These are phyloP conservation scores for Pezicula carpinea DNA, from an alignment of 2,329 filamentous ascomycete species.

Conservation along the genomic window DNA sequence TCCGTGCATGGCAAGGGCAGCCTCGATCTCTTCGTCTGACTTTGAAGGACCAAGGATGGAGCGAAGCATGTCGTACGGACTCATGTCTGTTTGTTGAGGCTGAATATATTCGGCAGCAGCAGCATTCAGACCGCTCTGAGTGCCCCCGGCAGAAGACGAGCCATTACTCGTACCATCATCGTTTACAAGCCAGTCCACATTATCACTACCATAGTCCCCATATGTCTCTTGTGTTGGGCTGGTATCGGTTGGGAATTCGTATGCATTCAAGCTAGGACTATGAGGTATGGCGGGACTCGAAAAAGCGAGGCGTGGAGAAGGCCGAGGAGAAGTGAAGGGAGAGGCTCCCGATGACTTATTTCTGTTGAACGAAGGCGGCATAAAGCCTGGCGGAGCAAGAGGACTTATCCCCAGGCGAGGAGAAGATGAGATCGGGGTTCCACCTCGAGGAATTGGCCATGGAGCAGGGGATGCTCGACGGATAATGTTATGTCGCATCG, in stretches of 20 bases:
- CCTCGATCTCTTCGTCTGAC: constrained; percentile 90
- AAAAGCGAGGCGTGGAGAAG: constrained; percentile 85
- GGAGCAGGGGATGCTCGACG: constrained; percentile 88
- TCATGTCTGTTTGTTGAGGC: constrained; percentile 78
- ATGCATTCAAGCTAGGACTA: constrained; percentile 89
- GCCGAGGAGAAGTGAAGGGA: constrained; percentile 89
- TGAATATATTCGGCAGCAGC: constrained; percentile 76
- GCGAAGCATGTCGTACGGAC: constrained; percentile 93
- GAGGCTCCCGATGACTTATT: constrained; percentile 77
- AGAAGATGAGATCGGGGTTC: constrained; percentile 77
- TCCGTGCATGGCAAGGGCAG: constrained; percentile 80
- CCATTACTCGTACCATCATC: constrained; percentile 81
- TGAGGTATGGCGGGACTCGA: constrained; percentile 89
- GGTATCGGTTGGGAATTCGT: constrained; percentile 83
- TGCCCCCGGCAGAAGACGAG: constrained; percentile 65
- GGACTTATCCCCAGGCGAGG: constrained; percentile 78
- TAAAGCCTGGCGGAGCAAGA: constrained; percentile 79
- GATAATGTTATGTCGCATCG: constrained; percentile 83
- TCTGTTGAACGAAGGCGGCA: constrained; percentile 71
- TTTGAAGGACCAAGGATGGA: constrained; percentile 87
- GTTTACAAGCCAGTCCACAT: constrained; percentile 91
- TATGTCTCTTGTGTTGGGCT: constrained; percentile 80
- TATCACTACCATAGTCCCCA: constrained; percentile 87
- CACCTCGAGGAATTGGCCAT: constrained; percentile 71
- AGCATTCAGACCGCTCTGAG: constrained; percentile 68